Conservation (phyloP, 2,329 filamentous ascomycete genomes). For the Trichoderma sp. region DNA sequence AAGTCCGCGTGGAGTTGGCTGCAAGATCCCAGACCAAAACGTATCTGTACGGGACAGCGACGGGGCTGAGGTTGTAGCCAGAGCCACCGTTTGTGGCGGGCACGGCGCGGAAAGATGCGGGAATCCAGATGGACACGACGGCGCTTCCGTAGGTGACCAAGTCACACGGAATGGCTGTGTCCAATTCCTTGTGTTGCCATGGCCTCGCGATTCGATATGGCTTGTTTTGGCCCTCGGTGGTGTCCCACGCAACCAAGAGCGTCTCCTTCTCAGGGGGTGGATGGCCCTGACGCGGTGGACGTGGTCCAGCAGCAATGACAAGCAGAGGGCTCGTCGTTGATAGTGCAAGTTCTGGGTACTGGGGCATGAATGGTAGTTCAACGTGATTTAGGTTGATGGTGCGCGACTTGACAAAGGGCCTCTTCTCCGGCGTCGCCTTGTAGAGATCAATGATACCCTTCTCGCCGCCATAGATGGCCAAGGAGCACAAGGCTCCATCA, state of each 20-base stretch:
- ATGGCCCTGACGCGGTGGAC: constrained; percentile 44
- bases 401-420: constrained; percentile 43
- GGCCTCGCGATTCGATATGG: constrained; percentile 45
- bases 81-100: constrained; percentile 36
- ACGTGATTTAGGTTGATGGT: constrained; percentile 44
- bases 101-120: constrained; percentile 43
- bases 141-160: constrained; percentile 45
- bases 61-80: constrained; percentile 43
- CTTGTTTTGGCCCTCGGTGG: constrained; percentile 37
- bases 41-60: constrained; percentile 40
- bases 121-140: constrained; percentile 48
- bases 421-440: constrained; percentile 40
- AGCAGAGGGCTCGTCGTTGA: constrained; percentile 47
- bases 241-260: constrained; percentile 47
- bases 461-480: constrained; percentile 44
- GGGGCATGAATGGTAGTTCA: constrained; percentile 44
- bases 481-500: constrained; percentile 40
- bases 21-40: constrained; percentile 49
- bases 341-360: constrained; percentile 47
- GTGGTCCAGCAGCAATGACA: constrained; percentile 45
- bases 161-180: constrained; percentile 45
- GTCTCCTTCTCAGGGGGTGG: constrained; percentile 46
- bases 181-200: constrained; percentile 45
- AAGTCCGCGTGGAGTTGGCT: constrained; percentile 43
- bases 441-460: constrained; percentile 42